Base-by-base conservation (phyloP, 768 basidiomycete species). In the Paxillus involutus region DNA sequence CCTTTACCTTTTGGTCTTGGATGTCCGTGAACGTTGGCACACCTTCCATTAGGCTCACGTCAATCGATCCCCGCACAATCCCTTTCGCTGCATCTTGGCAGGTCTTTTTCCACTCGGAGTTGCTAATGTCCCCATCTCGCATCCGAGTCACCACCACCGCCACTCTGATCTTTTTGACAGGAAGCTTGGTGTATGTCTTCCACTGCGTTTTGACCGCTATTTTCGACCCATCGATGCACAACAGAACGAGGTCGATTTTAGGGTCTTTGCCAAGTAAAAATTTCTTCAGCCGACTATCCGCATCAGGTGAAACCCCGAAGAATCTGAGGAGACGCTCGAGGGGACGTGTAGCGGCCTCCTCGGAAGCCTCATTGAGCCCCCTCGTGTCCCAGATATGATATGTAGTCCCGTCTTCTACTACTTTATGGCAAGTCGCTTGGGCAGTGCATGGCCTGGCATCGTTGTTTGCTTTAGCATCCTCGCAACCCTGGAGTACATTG, bases 341-440 rank as follows among this genome's bases (percentile, higher is more conserved):
- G 24, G 12, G 40, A 24, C n/a, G 2, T 2, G 48, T 1, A 10
- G 19, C 26, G 13, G 44, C 47, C 37, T 17, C 13, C 7, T 58
- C 58, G 17, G 33, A 51, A 6, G 49, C 66, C 40, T 66, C 66
- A 24, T 60, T 60, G 47, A 66, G 48, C 8, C 65, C 65, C 40
- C 63, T 65, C 29, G 65, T 66, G 43, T 66, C 65, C 63, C 60
- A 66, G 44, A 66, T 49, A 12, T 26, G 53, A 49, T 58, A 65
- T 36, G 5, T 53, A 35, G 44, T 50, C 1, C 8, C 32, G 10
- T 49, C 47, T n/a, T 53, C 33, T 4, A 44, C 41, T 44, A 68
- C 24, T 6, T 50, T 47, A 46, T 68, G 59, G 16, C 2, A 1
- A 43, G 0, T 33, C 7, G 51, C 43, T 29, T 13, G 26, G 11